A percentile compares a stretch with the other conserved stretches of the same genome.
Evolutionary conservation across 768 basidiomycete species (phyloP).

Genomic region (Suillus placidus): DNA sequence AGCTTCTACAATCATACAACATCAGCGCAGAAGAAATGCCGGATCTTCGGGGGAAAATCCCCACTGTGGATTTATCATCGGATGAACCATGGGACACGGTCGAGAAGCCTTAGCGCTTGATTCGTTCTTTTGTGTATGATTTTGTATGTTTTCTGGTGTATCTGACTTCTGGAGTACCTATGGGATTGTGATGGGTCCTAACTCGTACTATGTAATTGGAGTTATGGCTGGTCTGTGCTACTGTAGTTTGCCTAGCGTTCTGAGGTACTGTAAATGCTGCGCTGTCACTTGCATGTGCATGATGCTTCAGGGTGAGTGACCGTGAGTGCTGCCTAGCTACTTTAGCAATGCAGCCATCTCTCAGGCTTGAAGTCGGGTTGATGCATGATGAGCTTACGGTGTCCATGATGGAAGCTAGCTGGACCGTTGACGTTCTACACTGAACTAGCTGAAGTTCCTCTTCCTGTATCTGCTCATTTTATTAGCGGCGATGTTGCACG

Average conservation of each 20-base stretch:
- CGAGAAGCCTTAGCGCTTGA: not conserved
- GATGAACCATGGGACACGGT: not conserved
- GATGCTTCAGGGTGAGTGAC: too few relatives aligned
- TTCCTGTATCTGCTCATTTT: slow-evolving; percentile 41
- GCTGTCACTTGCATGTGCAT: too few relatives aligned
- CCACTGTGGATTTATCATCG: not conserved
- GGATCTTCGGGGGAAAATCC: not conserved
- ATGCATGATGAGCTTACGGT: too few relatives aligned
- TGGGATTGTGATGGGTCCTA: not conserved
- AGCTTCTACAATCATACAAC: not conserved
- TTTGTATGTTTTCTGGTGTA: too few relatives aligned
- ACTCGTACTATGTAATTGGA: not conserved
- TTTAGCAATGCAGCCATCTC: too few relatives aligned
- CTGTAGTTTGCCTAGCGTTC: not conserved
- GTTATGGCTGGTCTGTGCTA: not conserved
- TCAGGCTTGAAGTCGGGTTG: too few relatives aligned
- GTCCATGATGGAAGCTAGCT: too few relatives aligned
- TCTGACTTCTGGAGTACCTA: not conserved
- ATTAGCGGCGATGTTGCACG: slow-evolving; percentile 35
- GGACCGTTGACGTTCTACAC: slow-evolving; percentile 30
- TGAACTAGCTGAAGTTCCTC: slow-evolving; percentile 44
- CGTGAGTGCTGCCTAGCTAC: too few relatives aligned
- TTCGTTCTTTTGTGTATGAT: not conserved
- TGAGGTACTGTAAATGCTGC: not conserved
- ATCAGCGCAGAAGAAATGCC: not conserved